Base-by-base conservation (phyloP, 169 alveolate species). In the Cytauxzoon felis region DNA sequence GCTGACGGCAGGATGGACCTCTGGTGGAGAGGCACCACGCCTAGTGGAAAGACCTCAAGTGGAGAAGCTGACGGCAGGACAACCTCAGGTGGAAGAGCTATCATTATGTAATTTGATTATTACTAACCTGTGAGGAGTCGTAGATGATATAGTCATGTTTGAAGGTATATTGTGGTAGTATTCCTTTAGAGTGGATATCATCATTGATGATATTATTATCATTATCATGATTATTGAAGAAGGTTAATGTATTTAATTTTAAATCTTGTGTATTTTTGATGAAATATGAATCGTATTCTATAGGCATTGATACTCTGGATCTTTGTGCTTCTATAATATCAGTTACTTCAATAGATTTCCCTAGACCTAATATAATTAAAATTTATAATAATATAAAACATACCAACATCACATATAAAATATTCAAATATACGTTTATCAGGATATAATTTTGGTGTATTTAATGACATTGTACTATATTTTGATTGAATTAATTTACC, bases 341-440 rank as follows among this genome's bases (percentile, higher is more conserved):
- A 16, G 62, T 41, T 1, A 61, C 91, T 8, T 80, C 38, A 11
- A 79, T 61, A 5, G 87, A 80, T 56, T 72, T 66, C 11, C 90
- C 91, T n/a, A 78, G 58, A 21, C 76, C 82, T 57, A 40, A 21
- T 19, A 13, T 1, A 36, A 13, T 19, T 11, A 42, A 13, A 30
- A 58, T 4, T 7, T 16, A 8, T n/a, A 23, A 62, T 3, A 1
- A 29, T 19, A 21, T 19, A 19, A 7, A 7, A 43, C 89, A 23
- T 88, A 56, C 96, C 95, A 23, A 92, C 94, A 53, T 92, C 92
- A 38, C 96, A 92, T 29, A 92, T 70, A 57, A 92, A 87, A 64
- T 81, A 90, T 59, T 92, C 94, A 60, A 80, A 90, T 23, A 90
- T 59, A n/a, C 92, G 61, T 61, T 87, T 80, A 51, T 89, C 94